Percentiles rank a stretch among this genome's conserved stretches.
Conservation (phyloP, 2,329 filamentous ascomycete genomes). For the Alternaria triticina region DNA sequence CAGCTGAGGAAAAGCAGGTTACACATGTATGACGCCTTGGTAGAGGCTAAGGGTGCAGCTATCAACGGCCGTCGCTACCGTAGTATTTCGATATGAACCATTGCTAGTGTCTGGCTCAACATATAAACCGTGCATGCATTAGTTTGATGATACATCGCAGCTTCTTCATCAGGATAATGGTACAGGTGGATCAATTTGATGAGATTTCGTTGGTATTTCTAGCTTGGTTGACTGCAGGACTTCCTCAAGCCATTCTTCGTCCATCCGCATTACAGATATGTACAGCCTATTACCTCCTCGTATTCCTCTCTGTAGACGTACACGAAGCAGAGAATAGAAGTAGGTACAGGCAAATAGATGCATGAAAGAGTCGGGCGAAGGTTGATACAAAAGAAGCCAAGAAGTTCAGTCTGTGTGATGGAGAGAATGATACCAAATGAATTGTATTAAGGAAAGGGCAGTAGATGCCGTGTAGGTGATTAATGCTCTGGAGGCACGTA, state of each 20-base stretch:
- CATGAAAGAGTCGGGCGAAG: conserved; percentile 16
- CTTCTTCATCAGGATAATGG: not conserved
- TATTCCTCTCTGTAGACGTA: conserved; percentile 25
- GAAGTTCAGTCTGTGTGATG: conserved; percentile 25
- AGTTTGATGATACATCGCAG: not conserved
- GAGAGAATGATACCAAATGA: conserved; percentile 20
- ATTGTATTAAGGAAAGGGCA: conserved; percentile 23
- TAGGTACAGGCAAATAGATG: conserved; percentile 34
- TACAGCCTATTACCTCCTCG: conserved; percentile 26
- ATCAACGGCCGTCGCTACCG: conserved; percentile 1
- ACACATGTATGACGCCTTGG: not conserved
- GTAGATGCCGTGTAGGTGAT: conserved; percentile 29
- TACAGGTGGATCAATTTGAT: not conserved
- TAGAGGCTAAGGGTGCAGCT: not conserved
- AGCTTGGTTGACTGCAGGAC: conserved; percentile 25
- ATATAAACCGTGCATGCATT: not conserved
- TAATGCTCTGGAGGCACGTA: conserved; percentile 35
- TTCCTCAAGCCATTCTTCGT: conserved; percentile 28
- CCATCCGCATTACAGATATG: conserved; percentile 30
- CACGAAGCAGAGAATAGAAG: conserved; percentile 33
- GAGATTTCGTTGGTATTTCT: conserved; percentile 32
- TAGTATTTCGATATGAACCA: not conserved
- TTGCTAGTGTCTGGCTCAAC: conserved; percentile 3
- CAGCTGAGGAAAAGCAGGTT: not conserved
- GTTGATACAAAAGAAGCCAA: conserved; percentile 9